phyloP scores from a whole-genome alignment of 2,329 filamentous ascomycete genomes.

The Fusarium brachygibbosum region DNA sequence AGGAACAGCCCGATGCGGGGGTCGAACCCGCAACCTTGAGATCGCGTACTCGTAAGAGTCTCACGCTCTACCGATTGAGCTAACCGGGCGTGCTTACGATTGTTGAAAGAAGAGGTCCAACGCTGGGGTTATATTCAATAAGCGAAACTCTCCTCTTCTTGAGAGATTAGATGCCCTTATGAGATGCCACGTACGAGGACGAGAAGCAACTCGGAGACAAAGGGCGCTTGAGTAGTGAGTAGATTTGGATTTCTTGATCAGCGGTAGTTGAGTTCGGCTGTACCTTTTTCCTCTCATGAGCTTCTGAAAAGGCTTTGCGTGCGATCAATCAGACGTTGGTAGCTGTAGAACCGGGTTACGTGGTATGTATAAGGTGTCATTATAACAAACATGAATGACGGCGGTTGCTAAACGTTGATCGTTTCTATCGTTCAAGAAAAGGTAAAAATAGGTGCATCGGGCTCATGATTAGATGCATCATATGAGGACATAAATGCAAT shows the following conservation, averaged over 20 bases:
- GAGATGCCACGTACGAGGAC: background rate
- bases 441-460: too few relatives aligned
- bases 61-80: conserved; percentile 71
- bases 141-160: rapidly evolving
- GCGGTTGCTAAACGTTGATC: background rate
- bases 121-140: background rate
- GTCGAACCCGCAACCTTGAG: conserved; percentile 71
- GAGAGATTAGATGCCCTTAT: too few relatives aligned
- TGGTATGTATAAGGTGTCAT: too few relatives aligned
- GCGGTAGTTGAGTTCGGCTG: background rate
- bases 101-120: background rate
- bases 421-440: background rate
- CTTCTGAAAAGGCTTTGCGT: background rate
- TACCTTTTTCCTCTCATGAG: background rate
- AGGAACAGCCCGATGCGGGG: conserved; percentile 55
- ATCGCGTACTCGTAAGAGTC: conserved; percentile 68
- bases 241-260: background rate
- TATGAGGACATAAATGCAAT: rapidly evolving
- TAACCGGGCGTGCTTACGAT: conserved; percentile 57
- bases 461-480: rapidly evolving
- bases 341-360: too few relatives aligned
- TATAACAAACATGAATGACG: background rate
- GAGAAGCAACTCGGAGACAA: background rate
- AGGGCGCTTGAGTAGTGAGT: background rate
- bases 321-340: rapidly evolving